phyloP scores from a whole-genome alignment of 257 asterid genomes.

The Solanum tarapatanum region DNA sequence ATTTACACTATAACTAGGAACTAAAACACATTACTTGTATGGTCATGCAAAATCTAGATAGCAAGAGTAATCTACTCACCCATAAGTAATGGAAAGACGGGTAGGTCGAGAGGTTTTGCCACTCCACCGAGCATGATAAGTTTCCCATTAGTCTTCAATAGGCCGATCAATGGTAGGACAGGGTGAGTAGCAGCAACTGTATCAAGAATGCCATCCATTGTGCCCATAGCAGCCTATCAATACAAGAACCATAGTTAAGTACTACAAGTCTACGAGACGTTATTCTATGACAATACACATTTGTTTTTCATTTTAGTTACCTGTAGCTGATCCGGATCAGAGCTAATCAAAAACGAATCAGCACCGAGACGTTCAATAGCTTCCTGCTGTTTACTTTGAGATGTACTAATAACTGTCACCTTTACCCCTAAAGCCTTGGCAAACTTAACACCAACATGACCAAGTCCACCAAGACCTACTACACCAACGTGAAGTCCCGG shows the following conservation, averaged over 20 bases:
- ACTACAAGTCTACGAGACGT: neutral
- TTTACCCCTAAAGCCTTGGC: constrained; percentile 9
- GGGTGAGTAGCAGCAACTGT: constrained; percentile 43
- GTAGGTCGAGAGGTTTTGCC: constrained; percentile 31
- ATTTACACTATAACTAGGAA: too few relatives aligned
- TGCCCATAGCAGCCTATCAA: constrained; percentile 37
- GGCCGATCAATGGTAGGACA: constrained; percentile 22
- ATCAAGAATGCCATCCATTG: constrained; percentile 40
- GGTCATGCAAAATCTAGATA: neutral
- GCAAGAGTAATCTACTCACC: constrained; percentile 10
- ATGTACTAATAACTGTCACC: constrained; percentile 10
- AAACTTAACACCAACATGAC: constrained; percentile 9
- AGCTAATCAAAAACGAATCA: constrained; percentile 4
- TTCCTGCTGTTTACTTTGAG: neutral
- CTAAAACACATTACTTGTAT: neutral
- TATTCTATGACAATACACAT: neutral
- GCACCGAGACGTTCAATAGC: constrained; percentile 8
- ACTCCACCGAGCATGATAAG: constrained; percentile 39
- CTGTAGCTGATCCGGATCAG: neutral
- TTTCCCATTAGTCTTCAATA: constrained; percentile 39
- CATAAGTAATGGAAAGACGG: constrained; percentile 17
- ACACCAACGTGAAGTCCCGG: constrained; percentile 3
- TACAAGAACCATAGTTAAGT: neutral
- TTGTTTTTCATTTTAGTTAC: neutral
- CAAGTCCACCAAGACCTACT: constrained; percentile 12